A percentile compares a stretch with the other conserved stretches of the same genome.
Evolutionary conservation across 1,284 basidiomycete species (phyloP).

Genomic region (Cutaneotrichosporon sp.): DNA sequence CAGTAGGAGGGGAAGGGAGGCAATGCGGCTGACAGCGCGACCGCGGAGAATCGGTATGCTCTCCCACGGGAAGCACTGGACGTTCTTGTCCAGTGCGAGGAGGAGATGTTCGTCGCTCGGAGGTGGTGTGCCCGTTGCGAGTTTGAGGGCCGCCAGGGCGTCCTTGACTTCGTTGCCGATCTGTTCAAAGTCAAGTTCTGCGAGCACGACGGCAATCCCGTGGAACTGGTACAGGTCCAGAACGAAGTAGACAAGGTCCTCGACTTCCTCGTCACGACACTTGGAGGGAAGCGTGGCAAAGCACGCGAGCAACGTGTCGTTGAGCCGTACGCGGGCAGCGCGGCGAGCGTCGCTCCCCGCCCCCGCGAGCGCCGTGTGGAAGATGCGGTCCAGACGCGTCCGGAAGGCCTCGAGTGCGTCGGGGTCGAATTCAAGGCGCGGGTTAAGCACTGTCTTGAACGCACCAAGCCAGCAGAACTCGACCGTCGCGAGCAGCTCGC

Average conservation of each 20-base stretch:
- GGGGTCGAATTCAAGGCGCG: conserved; percentile 56
- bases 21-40: conserved; percentile 83
- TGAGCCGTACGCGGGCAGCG: conserved; percentile 58
- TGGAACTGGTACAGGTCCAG: conserved; percentile 92
- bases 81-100: conserved; percentile 84
- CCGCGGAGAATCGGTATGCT: conserved; percentile 82
- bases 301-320: conserved; percentile 75
- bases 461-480: conserved; percentile 97
- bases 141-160: conserved; percentile 67
- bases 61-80: conserved; percentile 93
- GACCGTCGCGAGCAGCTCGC: conserved; percentile 74
- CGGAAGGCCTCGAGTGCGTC: conserved; percentile 62
- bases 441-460: conserved; percentile 84
- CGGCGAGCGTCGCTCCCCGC: conserved; percentile 23
- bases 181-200: conserved; percentile 89
- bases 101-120: conserved; percentile 66
- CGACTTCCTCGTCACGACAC: conserved; percentile 87
- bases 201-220: conserved; percentile 80
- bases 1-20: conserved; percentile 80
- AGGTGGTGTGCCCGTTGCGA: conserved; percentile 31
- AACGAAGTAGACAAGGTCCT: conserved; percentile 91
- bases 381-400: conserved; percentile 67
- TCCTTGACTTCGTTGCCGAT: conserved; percentile 50
- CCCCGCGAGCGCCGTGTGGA: conserved; percentile 63
- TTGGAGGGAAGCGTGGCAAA: conserved; percentile 77